Conservation (phyloP, 345 rosid species). For the Populus ilicifolia region DNA sequence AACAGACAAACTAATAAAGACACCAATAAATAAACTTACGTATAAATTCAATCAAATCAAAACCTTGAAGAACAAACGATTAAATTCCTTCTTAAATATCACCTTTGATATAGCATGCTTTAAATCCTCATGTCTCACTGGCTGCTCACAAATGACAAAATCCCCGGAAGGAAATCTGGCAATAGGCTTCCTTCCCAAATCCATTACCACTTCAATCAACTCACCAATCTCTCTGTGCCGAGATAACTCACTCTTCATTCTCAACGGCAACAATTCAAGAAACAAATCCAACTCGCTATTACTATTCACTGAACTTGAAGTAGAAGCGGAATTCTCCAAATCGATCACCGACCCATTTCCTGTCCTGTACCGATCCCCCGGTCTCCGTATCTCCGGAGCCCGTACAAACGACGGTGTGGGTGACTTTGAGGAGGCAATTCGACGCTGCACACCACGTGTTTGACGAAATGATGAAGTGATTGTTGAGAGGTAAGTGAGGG, state of each 20-base stretch:
- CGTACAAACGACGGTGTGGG: constrained; percentile 33
- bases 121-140: constrained; percentile 72
- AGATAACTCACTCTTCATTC: constrained; percentile 54
- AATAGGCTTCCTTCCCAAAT: constrained; percentile 81
- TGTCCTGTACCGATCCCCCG: constrained; percentile 35
- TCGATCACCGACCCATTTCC: constrained; percentile 42
- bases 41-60: background rate
- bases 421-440: constrained; percentile 39
- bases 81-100: background rate
- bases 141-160: constrained; percentile 69
- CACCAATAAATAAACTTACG: background rate
- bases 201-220: constrained; percentile 91
- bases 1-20: background rate
- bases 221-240: constrained; percentile 55
- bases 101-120: constrained; percentile 78
- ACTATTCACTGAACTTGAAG: constrained; percentile 21
- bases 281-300: constrained; percentile 64
- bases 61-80: background rate
- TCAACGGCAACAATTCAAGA: constrained; percentile 65
- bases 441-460: constrained; percentile 46
- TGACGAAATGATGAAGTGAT: constrained; percentile 60
- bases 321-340: constrained; percentile 11
- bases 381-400: constrained; percentile 54
- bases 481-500: constrained; percentile 38
- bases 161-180: constrained; percentile 95